Percentiles rank a stretch among this genome's conserved stretches.
These are phyloP conservation scores for Aspergillus candidus DNA, from an alignment of 2,329 filamentous ascomycete species.

Conservation along the genomic window DNA sequence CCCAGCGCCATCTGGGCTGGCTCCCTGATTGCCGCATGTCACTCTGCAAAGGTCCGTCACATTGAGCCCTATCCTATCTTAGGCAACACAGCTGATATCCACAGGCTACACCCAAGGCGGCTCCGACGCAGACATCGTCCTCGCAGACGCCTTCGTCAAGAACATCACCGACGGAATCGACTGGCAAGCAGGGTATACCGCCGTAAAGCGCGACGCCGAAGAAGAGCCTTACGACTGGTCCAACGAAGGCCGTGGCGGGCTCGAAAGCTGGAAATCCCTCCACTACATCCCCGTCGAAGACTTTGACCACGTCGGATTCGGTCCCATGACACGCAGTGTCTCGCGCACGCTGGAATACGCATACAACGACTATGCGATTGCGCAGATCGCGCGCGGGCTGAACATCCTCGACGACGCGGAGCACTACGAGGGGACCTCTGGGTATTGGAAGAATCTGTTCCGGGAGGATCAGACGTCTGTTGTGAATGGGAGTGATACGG, in stretches of 20 bases:
- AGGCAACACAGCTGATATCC: neutral
- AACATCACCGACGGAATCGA: slow-evolving; percentile 56
- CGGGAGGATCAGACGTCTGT: slow-evolving; percentile 54
- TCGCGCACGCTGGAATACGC: slow-evolving; percentile 70
- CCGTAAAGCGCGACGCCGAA: slow-evolving; percentile 64
- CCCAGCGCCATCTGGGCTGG: slow-evolving; percentile 63
- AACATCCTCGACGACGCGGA: slow-evolving; percentile 50
- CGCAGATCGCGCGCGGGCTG: slow-evolving; percentile 55
- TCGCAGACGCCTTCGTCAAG: slow-evolving; percentile 64
- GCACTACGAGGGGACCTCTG: slow-evolving; percentile 54
- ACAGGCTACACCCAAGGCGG: slow-evolving; percentile 65
- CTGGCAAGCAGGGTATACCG: slow-evolving; percentile 62
- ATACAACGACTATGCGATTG: slow-evolving; percentile 66
- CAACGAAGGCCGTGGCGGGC: slow-evolving; percentile 61
- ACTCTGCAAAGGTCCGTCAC: slow-evolving; percentile 49
- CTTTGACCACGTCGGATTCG: slow-evolving; percentile 60
- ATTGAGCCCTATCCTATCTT: neutral
- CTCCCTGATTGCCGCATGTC: slow-evolving; percentile 70
- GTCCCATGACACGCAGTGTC: slow-evolving; percentile 63
- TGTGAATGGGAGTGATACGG: slow-evolving; percentile 54
- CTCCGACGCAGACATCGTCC: slow-evolving; percentile 63
- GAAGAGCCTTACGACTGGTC: slow-evolving; percentile 65
- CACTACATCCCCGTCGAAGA: slow-evolving; percentile 67
- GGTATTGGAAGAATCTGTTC: slow-evolving; percentile 65
- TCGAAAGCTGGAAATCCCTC: slow-evolving; percentile 63